Base-by-base conservation (phyloP, 2,329 filamentous ascomycete species). In the Herpotrichia juniperi region DNA sequence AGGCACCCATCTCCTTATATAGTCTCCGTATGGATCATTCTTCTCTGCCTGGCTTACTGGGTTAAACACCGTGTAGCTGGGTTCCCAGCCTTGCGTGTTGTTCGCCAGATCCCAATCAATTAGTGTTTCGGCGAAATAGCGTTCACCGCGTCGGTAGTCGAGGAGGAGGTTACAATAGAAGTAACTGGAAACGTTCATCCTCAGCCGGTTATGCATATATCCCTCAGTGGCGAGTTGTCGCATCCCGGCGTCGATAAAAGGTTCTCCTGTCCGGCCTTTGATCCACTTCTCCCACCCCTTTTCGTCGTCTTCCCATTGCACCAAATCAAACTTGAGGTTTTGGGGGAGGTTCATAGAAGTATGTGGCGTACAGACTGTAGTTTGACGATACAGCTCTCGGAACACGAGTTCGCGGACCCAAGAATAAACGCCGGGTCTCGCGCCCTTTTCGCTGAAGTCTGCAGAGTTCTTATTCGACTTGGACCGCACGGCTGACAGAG, bases 391-490 rank as follows among this genome's bases (percentile, higher is more conserved):
- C 21, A 81, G 72, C 54, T 82, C 79, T 1, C 79, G 74, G 58
- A 81, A 81, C 2, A 79, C 78, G 45, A 82, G 72, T 59, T 82
- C 79, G 9, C 79, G 78, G 1, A 82, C 78, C 79, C 79, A 81
- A 8, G 72, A 61, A 30, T 73, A 68, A 10, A 76, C 68, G 3
- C 75, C 77, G 0, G 72, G 31, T 7, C 4, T 55, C 10, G 67
- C 57, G 8, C 74, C 71, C 5, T 64, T 62, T 44, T 71, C 64
- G 42, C 71, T 75, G 59, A 81, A 81, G 51, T 81, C 74, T 9
- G 72, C 68, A 49, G 71, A 73, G 9, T 61, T 58, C 60, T 81
- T 80, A 58, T 71, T 69, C 46, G 78, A 68, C 24, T 68, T 69
- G 10, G 78, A 70, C 12, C 12, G 26, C 26, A 28, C 3, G 35